A percentile compares a stretch with the other conserved stretches of the same genome.
Evolutionary conservation across 2,329 filamentous ascomycete genomes (phyloP).

Genomic region (Aspergillus hortae): DNA sequence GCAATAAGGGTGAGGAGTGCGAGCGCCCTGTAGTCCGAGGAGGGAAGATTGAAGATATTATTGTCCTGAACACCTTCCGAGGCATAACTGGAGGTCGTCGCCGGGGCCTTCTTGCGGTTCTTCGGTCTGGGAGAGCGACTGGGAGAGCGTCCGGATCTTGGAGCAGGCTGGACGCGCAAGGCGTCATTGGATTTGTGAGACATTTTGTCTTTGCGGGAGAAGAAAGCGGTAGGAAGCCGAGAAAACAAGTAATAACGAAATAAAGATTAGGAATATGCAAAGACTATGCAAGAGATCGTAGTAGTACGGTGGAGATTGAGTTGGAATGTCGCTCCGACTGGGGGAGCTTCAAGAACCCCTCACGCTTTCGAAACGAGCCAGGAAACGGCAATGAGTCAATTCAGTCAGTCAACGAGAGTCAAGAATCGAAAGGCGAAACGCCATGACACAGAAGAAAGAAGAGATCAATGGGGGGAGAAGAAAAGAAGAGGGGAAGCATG

Average conservation of each 20-base stretch:
- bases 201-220: slow-evolving; percentile 20
- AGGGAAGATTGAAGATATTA: slow-evolving; percentile 83
- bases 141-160: slow-evolving; percentile 32
- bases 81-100: slow-evolving; percentile 39
- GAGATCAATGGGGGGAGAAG: slow-evolving; percentile 14
- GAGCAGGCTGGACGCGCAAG: slow-evolving; percentile 34
- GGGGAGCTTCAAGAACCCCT: slow-evolving; percentile 12
- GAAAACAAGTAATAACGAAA: slow-evolving; percentile 4
- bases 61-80: slow-evolving; percentile 68
- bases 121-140: slow-evolving; percentile 40
- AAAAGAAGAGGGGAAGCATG: slow-evolving; percentile 17
- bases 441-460: slow-evolving; percentile 30
- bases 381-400: slow-evolving; percentile 7
- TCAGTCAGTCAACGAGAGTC: slow-evolving; percentile 35
- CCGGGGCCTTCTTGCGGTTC: slow-evolving; percentile 28
- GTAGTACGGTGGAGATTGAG: slow-evolving; percentile 6
- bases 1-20: slow-evolving; percentile 70
- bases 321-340: slow-evolving; percentile 15
- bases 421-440: slow-evolving; percentile 26
- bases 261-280: slow-evolving; percentile 4
- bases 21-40: slow-evolving; percentile 77
- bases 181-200: slow-evolving; percentile 31
- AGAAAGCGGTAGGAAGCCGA: slow-evolving; percentile 13
- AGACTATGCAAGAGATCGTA: not conserved
- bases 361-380: slow-evolving; percentile 4